Base-by-base conservation (phyloP, 2,329 filamentous ascomycete genomes). In the Sclerotinia trifoliorum region DNA sequence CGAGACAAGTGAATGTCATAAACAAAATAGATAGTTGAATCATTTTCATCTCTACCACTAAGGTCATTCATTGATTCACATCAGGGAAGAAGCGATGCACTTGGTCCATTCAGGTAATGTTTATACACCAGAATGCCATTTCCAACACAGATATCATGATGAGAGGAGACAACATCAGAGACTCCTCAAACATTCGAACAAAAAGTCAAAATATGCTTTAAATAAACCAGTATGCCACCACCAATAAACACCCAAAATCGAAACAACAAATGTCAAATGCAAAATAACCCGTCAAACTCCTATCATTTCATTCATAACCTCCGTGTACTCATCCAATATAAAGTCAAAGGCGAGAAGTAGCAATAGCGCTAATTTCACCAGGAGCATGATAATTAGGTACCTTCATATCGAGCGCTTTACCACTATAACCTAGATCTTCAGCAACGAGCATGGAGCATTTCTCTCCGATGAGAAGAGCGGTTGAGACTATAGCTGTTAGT, bases 331-430 rank as follows among this genome's bases (percentile, higher is more conserved):
- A 39, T 26, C 1, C 1, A n/a, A 26, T 2, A 17, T 17, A 21
- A 49, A 66, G 39, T 57, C n/a, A 68, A 68, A 68, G 66, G 48
- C 66, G 57, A 26, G 66, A 17, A 29, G 66, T 60, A 26, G 67
- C 62, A 56, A 68, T 57, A 26, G 17, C 54, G 24, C 60, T 58
- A 3, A 68, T 49, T 44, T 86, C 84, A 6, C 83, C 83, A 0
- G 84, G 86, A 0, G 84, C 86, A 70, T 88, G 79, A 75, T 90
- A 90, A 13, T 81, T 82, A 1, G 88, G 88, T 4, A 85, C 90
- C 80, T 88, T 90, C 91, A 94, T 94, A 54, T 93, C 88, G 70
- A 94, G 81, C 13, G 88, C 90, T 42, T 68, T 71, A 83, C 82
- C 75, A 42, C 91, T 91, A 48, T 76, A 75, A 1, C 80, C 80